These are phyloP conservation scores for Uronychia binucleata DNA, from an alignment of 73 alveolate genomes.

Conservation along the genomic window DNA sequence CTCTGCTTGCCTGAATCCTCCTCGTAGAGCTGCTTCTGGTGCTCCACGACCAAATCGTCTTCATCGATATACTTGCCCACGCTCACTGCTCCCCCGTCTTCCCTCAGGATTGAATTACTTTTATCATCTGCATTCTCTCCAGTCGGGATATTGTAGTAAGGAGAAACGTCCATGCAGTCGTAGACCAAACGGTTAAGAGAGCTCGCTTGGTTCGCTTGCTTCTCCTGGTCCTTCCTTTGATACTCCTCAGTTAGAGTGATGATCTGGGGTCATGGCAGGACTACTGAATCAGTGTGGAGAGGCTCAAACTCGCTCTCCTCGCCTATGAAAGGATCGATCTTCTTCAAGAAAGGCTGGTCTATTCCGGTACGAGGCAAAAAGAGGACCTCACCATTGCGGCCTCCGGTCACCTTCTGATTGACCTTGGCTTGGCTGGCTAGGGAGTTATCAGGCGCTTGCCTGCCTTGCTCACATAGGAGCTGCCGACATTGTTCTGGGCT, in stretches of 20 bases:
- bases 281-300: conserved; percentile 1
- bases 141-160: not conserved
- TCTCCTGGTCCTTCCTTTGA: conserved; percentile 22
- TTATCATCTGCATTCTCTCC: conserved; percentile 47
- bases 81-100: not conserved
- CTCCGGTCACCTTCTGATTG: not conserved
- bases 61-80: not conserved
- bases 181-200: conserved; percentile 11
- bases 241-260: conserved; percentile 4
- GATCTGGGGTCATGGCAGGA: not conserved
- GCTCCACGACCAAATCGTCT: not conserved
- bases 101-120: not conserved
- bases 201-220: not conserved
- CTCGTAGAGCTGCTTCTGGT: not conserved
- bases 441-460: not conserved
- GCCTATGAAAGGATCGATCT: conserved; percentile 2
- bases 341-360: conserved; percentile 30
- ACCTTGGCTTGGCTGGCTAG: not conserved
- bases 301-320: conserved; percentile 31
- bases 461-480: not conserved
- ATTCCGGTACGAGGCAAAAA: conserved; percentile 41
- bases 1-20: not conserved
- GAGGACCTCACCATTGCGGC: not conserved
- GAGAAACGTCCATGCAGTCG: conserved; percentile 40
- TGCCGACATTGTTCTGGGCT: not conserved